Base-by-base conservation (phyloP, 495 filamentous ascomycete genomes). In the Pyronema domesticum region DNA sequence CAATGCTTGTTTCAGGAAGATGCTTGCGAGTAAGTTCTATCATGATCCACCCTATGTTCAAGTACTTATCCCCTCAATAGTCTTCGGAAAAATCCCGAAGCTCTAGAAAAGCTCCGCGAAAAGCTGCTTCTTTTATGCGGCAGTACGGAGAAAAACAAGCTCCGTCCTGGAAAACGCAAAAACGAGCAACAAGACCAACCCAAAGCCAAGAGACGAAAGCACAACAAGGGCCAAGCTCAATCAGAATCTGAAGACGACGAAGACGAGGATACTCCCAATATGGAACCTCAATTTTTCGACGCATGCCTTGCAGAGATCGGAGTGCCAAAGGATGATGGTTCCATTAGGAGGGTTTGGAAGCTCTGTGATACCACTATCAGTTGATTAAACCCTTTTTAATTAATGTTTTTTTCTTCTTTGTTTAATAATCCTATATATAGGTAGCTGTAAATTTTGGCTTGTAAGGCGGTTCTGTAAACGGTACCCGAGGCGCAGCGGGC, bases 101-200 rank as follows among this genome's bases (percentile, higher is more conserved):
- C 63, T 3, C 66, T 93, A 6, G 58, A 43, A 23, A 52, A 66
- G 7, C 67, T 95, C 1, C 71, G 75, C 39, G 78, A 94, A 62
- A 80, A 80, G 61, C 74, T 95, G 13, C 89, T 80, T 65, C 69
- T 76, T 34, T 72, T 96, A 7, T 96, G 89, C 88, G 89, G 89
- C 3, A 74, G 93, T 55, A 75, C 95, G 6, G 81, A 86, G 65
- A 86, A 94, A 62, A 45, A 85, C 83, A 61, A 37, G 7, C 34
- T 39, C 17, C 37, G 11, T 35, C 53, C 39, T 8, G 13, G 11
- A 23, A 37, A 42, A 33, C 15, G 43, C 11, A 51, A 61, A 45
- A 13, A 18, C 35, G 19, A 44, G 11, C 23, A 44, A 46, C 8
- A 30, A 36, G 33, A 23, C 23, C 23, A 14, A 37, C 18, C 15